Base-by-base conservation (phyloP, 805 yeast genomes). In the Wickerhamomyces pijperi region DNA sequence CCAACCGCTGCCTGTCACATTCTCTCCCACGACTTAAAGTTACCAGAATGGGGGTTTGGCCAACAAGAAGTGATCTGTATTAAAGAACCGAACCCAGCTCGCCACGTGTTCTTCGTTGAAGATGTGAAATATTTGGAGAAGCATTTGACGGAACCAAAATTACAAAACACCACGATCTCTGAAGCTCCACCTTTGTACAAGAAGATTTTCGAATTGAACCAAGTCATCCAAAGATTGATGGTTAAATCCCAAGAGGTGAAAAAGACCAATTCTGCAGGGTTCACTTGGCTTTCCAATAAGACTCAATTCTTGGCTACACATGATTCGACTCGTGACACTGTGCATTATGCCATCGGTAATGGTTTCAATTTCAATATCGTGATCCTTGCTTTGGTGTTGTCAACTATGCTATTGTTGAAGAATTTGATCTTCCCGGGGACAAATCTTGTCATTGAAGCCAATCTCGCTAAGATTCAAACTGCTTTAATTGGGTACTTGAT, bases 11-110 rank as follows among this genome's bases (percentile, higher is more conserved):
- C 70, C 23, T 92, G 98, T 59, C 65, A 67, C 16, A 58, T 92
- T 40, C 59, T 86, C 49, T 76, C 87, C n/a, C 94, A 88, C 54
- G 72, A 71, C 35, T 69, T 69, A 17, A 73, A 68, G 53, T 65
- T 92, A 32, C 96, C 96, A n/a, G 70, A 68, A 7, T 83, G 94
- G 94, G 97, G 83, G 2, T 72, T 70, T 49, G 69, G 68, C 42
- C 96, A 87, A 56, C 84, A 82, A 60, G 98, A 92, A 64, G 94
- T 90, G 11, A 62, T 86, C 32, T 92, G 98, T 58, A 71, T 86
- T 39, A 79, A 78, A 38, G 74, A 74, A 20, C 92, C 97, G 13
- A 73, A 75, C 15, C 56, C 67, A 39, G 73, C 74, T 20, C 76
- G 80, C 54, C 70, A 94, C 1, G 58, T 78, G 36, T 88, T 95